phyloP scores from a whole-genome alignment of 306 rosid genomes.

The Quercus robur region DNA sequence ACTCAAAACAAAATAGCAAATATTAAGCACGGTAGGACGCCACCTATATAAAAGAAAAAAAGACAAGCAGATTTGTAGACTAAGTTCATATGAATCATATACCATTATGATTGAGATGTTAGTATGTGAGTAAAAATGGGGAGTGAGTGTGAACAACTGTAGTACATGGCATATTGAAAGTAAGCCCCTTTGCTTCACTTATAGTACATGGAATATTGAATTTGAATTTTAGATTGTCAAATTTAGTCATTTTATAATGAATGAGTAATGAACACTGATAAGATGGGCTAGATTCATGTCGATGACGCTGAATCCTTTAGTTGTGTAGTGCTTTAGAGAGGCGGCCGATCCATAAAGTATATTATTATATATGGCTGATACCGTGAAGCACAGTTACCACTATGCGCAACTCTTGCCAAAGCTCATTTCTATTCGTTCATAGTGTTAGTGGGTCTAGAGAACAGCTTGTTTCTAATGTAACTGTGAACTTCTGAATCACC shows the following conservation, averaged over 20 bases:
- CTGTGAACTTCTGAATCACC: not conserved
- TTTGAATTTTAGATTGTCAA: too few relatives aligned
- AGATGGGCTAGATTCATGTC: constrained; percentile 6
- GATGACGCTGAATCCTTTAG: not conserved
- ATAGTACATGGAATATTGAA: too few relatives aligned
- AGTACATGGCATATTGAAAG: too few relatives aligned
- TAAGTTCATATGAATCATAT: not conserved
- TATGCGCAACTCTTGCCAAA: not conserved
- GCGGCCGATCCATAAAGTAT: constrained; percentile 21
- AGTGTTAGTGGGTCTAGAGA: not conserved
- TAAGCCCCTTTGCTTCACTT: too few relatives aligned
- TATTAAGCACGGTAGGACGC: too few relatives aligned
- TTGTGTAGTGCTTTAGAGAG: not conserved
- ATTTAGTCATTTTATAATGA: too few relatives aligned
- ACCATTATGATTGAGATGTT: too few relatives aligned
- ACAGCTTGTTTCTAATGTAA: not conserved
- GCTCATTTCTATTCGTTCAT: not conserved
- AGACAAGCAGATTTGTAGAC: not conserved
- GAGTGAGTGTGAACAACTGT: not conserved
- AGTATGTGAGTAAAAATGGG: too few relatives aligned
- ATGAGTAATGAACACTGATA: not conserved
- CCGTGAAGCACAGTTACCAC: not conserved
- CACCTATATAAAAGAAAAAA: not conserved
- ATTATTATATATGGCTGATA: not conserved
- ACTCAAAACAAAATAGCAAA: not conserved